Evolutionary conservation across 768 basidiomycete genomes (phyloP), one percentile per base, ranked within the genome.

Genomic region (Xerocomellus intermedius): DNA sequence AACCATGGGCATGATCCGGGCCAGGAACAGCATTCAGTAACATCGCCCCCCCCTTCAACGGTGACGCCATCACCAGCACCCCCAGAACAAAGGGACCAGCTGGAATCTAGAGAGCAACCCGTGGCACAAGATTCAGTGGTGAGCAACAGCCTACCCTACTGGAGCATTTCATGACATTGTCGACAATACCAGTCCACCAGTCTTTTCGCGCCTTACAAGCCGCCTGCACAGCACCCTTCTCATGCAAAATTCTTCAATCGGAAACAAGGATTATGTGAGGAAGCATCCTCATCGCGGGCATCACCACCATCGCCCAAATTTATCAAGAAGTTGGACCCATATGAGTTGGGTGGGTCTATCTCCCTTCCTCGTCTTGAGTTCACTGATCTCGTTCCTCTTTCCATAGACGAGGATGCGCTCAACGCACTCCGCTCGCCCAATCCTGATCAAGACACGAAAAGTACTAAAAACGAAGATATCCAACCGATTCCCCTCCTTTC

Each of bases 261-360:
- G 24, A 3, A 48, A 47, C 50, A 46, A 5, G 16, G 28, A 4
- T 30, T 16, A 46, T 7, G 2, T 3, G 41, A 43, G 2, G 35
- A 38, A 9, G 14, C 14, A 8, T 28, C 55, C 8, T 35, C 45
- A 8, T 33, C 51, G 19, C 14, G 10, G 28, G 8, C 21, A 21
- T 32, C 42, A 2, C 24, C 50, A 5, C 41, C 62, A n/a, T 53
- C 35, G 5, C 39, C 38, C 10, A 71, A 65, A 41, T 56, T 64
- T 17, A 21, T 68, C 35, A 69, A 58, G 42, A 69, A 69, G 39
- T 36, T 68, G 3, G 70, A 71, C 47, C 68, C 68, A 0, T 71
- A 69, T 6, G 68, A 70, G 36, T 24, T 68, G 19, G 70, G 70
- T 59, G 17, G 45, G 44, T 38, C 6, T 12, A 3, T 16, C 2